These are phyloP conservation scores for Quercus bicolor DNA, from an alignment of 306 rosid genomes.

Conservation along the genomic window DNA sequence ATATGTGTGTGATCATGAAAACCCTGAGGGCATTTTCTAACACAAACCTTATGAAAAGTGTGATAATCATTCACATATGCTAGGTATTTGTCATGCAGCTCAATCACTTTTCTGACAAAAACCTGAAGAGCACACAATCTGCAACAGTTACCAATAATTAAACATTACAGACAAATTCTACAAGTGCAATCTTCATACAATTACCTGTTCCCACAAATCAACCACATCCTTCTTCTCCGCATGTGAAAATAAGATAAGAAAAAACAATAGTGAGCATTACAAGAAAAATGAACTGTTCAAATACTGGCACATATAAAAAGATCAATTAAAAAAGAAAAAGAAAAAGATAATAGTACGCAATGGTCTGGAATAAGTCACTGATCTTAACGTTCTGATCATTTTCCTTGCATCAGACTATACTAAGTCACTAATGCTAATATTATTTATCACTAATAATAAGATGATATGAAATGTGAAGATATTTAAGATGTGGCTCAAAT, in stretches of 20 bases:
- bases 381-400: neutral
- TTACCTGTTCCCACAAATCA: slow-evolving; percentile 60
- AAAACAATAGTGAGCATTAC: slow-evolving; percentile 20
- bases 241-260: slow-evolving; percentile 39
- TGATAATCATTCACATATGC: slow-evolving; percentile 72
- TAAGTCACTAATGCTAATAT: neutral
- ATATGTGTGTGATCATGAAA: neutral
- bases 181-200: neutral
- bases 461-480: neutral
- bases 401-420: neutral
- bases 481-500: neutral
- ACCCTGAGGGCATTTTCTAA: neutral
- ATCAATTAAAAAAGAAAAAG: neutral
- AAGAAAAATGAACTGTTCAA: slow-evolving; percentile 14
- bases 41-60: slow-evolving; percentile 54
- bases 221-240: slow-evolving; percentile 81
- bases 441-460: neutral
- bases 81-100: slow-evolving; percentile 53
- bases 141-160: slow-evolving; percentile 29
- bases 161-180: neutral
- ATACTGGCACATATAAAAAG: slow-evolving; percentile 1
- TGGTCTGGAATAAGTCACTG: neutral
- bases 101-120: slow-evolving; percentile 55
- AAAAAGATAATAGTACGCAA: neutral
- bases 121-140: slow-evolving; percentile 38